Base-by-base conservation (phyloP, 2,329 filamentous ascomycete genomes). In the Colletotrichum siamense region DNA sequence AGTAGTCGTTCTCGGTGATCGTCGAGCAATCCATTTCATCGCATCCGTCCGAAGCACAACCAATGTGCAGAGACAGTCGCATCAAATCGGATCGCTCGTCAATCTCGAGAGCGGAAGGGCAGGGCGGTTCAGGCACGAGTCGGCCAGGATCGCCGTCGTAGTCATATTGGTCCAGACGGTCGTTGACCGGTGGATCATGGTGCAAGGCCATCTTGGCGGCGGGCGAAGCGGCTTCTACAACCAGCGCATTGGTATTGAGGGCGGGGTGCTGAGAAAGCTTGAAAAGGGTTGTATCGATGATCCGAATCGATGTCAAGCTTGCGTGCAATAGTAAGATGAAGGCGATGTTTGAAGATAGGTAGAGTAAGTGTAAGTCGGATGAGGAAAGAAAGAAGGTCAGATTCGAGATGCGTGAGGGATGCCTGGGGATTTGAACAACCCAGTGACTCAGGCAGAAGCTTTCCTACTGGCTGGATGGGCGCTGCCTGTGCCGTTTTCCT, bases 371-470 rank as follows among this genome's bases (percentile, higher is more conserved):
- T 65, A 69, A 61, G 73, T 62, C 59, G 73, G 74, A 28, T 74
- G 64, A 74, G 49, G 74, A 74, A 26, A 49, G 36, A 62, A 74
- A 69, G 65, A 39, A 22, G n/a, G 22, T 59, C 49, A 12, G 16
- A 18, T 12, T 26, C 26, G 64, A 66, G 65, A 26, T 62, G 57
- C 64, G 70, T 70, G 74, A 76, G 74, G 74, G 74, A 69, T 76
- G 74, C 74, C 74, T 76, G 74, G 74, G 70, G 71, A 73, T 76
- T 69, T 76, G 74, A 76, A 76, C 44, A 30, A 59, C 66, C 49
- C 65, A 65, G 74, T 76, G 64, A 76, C 73, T 52, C 44, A 52
- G 49, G 59, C 73, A 44, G 39, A 57, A 59, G 22, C n/a, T 59
- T 44, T 63, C 39, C 63, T 22, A 73, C 55, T 73, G 68, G 68